phyloP scores from a whole-genome alignment of 805 yeast genomes.

The Debaryomyces tyrocola region DNA sequence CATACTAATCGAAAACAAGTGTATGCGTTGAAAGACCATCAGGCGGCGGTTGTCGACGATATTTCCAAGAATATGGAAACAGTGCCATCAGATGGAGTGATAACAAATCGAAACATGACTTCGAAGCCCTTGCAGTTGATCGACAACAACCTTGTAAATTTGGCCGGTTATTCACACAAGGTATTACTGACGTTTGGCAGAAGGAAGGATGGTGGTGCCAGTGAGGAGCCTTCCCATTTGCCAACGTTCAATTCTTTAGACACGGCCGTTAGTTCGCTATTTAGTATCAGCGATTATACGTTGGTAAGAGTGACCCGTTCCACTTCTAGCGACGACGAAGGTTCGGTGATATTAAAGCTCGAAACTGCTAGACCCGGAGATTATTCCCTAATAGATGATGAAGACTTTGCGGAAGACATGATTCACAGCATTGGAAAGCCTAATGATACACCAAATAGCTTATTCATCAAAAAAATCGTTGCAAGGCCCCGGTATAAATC shows the following conservation, averaged over 20 bases:
- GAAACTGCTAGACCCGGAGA: slow-evolving; percentile 60
- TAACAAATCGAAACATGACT: slow-evolving; percentile 4
- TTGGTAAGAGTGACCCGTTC: slow-evolving; percentile 54
- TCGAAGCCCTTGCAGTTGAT: slow-evolving; percentile 36
- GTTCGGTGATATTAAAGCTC: slow-evolving; percentile 51
- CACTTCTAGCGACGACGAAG: slow-evolving; percentile 51
- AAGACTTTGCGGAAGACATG: slow-evolving; percentile 39
- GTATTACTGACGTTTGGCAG: slow-evolving; percentile 33
- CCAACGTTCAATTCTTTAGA: slow-evolving; percentile 44
- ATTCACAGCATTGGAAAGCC: slow-evolving; percentile 36
- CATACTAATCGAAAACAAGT: slow-evolving; percentile 25
- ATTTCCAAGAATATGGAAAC: not conserved
- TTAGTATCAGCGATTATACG: slow-evolving; percentile 42
- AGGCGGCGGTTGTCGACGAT: not conserved
- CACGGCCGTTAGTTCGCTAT: slow-evolving; percentile 45
- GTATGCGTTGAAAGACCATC: slow-evolving; percentile 8
- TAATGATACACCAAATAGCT: slow-evolving; percentile 46
- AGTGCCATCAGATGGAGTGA: slow-evolving; percentile 5
- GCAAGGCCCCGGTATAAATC: slow-evolving; percentile 65
- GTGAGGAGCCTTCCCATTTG: not conserved
- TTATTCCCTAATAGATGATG: slow-evolving; percentile 49
- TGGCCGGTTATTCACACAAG: slow-evolving; percentile 34
- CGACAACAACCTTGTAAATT: slow-evolving; percentile 39
- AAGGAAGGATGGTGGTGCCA: slow-evolving; percentile 4
- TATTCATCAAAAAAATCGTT: slow-evolving; percentile 54